Base-by-base conservation (phyloP, 139 green algal species). In the Choricystis sp. region DNA sequence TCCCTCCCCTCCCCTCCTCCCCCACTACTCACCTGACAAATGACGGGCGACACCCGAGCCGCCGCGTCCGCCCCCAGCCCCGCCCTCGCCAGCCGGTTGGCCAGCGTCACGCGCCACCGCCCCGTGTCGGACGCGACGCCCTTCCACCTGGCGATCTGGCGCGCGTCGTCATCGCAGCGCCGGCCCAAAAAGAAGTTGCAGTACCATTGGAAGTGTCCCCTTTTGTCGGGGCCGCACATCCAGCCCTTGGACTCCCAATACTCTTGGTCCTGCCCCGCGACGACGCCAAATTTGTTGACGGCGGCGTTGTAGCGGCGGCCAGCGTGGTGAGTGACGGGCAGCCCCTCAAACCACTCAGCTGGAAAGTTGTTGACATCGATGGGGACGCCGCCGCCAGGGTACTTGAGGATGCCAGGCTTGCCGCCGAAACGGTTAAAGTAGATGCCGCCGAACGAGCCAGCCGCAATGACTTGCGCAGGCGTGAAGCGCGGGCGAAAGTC, bases 141-240 rank as follows among this genome's bases (percentile, higher is more conserved):
- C 25, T 55, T 66, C 78, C 78, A 84, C 19, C 78, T 68, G 52
- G 64, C 69, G 59, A 84, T 84, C 63, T 84, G 78, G n/a, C 78
- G 69, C 29, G 63, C 74, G 59, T 84, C 78, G 40, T 84, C 78
- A 26, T 71, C 68, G 30, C 49, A 70, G 27, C 74, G 64, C n/a
- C 74, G 56, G 55, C 56, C 65, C 27, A 27, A n/a, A 31, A 72
- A 81, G 62, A 80, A 84, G 1, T 74, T 26, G 40, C 69, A 80
- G 63, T 84, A 84, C 77, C 77, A 83, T 22, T 83, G 77, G 57
- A 84, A 84, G 74, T 74, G 81, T 19, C 77, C 77, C 3, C 77
- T 57, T 0, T 69, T 69, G 61, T 82, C 72, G 29, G 68, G 69
- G 16, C 26, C 3, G 57, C 69, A 23, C 57, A 74, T 76, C 74